These are phyloP conservation scores for Trichoderma gracile DNA, from an alignment of 2,329 filamentous ascomycete genomes.

Conservation along the genomic window DNA sequence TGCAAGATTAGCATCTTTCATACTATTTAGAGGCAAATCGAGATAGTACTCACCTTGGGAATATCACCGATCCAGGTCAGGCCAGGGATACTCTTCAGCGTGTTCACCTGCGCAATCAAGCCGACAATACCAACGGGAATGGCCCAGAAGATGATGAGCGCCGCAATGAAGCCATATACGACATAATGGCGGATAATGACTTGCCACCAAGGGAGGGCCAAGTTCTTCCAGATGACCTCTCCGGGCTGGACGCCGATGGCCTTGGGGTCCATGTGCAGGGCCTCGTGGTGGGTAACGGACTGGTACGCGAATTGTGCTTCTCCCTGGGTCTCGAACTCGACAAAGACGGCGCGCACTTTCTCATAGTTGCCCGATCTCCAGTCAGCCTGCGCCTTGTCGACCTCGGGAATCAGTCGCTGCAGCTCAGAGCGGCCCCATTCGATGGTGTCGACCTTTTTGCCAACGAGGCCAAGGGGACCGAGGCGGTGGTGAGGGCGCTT, in stretches of 20 bases:
- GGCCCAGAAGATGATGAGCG: constrained; percentile 83
- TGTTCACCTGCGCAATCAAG: constrained; percentile 79
- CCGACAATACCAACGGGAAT: constrained; percentile 77
- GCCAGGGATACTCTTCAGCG: constrained; percentile 66
- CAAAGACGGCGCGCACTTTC: constrained; percentile 76
- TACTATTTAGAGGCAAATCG: too few relatives aligned
- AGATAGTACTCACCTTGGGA: constrained; percentile 47
- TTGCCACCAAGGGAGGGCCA: constrained; percentile 71
- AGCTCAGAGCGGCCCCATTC: constrained; percentile 70
- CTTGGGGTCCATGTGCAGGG: constrained; percentile 80
- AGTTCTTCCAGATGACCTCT: constrained; percentile 85
- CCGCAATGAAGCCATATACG: constrained; percentile 66
- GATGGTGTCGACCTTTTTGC: constrained; percentile 74
- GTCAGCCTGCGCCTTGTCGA: constrained; percentile 62
- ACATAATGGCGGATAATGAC: constrained; percentile 67
- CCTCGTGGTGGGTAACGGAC: constrained; percentile 75
- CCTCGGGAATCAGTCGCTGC: constrained; percentile 60
- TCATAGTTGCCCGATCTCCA: constrained; percentile 65
- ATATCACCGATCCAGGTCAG: constrained; percentile 72
- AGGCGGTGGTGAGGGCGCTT: constrained; percentile 70
- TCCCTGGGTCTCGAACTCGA: constrained; percentile 81
- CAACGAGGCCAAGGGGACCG: constrained; percentile 65
- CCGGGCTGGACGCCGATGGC: constrained; percentile 77
- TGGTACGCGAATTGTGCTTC: constrained; percentile 87
- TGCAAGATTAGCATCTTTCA: background rate